phyloP scores from a whole-genome alignment of 2,329 filamentous ascomycete genomes.

The Orbilia blumenaviensis region DNA sequence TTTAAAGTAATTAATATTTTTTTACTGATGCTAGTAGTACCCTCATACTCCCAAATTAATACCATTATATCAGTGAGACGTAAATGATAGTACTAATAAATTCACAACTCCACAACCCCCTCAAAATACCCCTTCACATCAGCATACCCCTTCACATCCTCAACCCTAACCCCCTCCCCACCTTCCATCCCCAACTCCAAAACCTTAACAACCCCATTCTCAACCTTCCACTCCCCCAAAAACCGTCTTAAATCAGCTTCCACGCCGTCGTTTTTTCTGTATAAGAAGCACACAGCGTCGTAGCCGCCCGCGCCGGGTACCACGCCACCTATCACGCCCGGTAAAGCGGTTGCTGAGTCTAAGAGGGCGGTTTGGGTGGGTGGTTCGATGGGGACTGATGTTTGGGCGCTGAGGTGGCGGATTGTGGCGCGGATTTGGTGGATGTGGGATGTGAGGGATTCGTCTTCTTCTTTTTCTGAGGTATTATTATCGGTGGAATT shows the following conservation, averaged over 20 bases:
- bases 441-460: no score
- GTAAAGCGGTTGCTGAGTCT: conserved; percentile 72
- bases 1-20: no score
- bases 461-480: no score
- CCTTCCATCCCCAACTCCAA: conserved; percentile 76
- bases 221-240: conserved; percentile 65
- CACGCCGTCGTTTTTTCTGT: conserved; percentile 76
- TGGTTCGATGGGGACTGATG: conserved; percentile 88
- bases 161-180: conserved; percentile 69
- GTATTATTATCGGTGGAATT: conserved; percentile 14
- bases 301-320: conserved; percentile 94
- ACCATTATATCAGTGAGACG: no score
- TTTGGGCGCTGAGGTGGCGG: conserved; percentile 76
- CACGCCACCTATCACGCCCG: conserved; percentile 87
- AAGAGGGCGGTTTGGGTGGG: conserved; percentile 82
- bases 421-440: no score
- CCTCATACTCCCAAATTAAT: no score
- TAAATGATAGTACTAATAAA: background rate
- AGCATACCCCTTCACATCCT: conserved; percentile 53
- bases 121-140: conserved; percentile 41
- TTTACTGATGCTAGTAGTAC: no score
- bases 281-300: conserved; percentile 84
- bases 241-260: conserved; percentile 70
- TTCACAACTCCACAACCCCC: background rate
- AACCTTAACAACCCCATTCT: conserved; percentile 72